Conservation (phyloP, 495 filamentous ascomycete species). For the Clohesyomyces aquaticus region DNA sequence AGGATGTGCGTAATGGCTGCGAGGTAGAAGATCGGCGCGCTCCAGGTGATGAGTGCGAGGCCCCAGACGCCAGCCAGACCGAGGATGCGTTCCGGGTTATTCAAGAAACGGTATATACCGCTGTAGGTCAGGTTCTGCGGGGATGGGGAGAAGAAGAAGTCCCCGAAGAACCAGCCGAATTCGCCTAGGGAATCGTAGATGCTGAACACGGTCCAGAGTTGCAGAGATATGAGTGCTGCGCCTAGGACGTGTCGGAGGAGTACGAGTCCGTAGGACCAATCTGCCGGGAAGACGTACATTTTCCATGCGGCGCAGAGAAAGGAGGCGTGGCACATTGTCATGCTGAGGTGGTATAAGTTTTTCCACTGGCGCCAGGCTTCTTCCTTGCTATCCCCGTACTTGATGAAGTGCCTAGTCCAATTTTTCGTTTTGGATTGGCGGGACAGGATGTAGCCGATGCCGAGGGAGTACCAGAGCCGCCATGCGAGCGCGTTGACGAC, state of each 20-base stretch:
- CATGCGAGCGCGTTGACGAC: conserved; percentile 76
- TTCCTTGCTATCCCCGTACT: conserved; percentile 84
- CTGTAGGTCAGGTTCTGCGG: conserved; percentile 86
- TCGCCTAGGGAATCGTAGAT: conserved; percentile 97
- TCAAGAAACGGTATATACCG: conserved; percentile 96
- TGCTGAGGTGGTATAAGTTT: conserved; percentile 89
- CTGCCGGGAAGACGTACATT: conserved; percentile 82
- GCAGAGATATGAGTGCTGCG: conserved; percentile 75
- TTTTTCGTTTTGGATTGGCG: conserved; percentile 84
- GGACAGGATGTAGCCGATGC: conserved; percentile 81
- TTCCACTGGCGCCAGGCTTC: conserved; percentile 99
- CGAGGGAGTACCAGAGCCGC: conserved; percentile 91
- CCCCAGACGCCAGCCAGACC: conserved; percentile 97
- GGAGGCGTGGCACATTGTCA: conserved; percentile 82
- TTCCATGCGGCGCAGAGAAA: conserved; percentile 95
- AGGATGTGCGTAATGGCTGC: conserved; percentile 84
- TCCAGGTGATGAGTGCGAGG: conserved; percentile 88
- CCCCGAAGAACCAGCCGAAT: conserved; percentile 99
- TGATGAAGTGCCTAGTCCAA: conserved; percentile 97
- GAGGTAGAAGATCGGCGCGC: conserved; percentile 77
- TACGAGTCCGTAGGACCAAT: conserved; percentile 83
- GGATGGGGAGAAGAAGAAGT: conserved; percentile 87
- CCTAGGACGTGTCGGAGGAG: conserved; percentile 87
- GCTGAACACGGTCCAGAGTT: conserved; percentile 89
- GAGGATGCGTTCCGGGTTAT: conserved; percentile 94